Evolutionary conservation across 1,284 basidiomycete species (phyloP), one percentile per base, ranked within the genome.

Genomic region (Cutaneotrichosporon sp.): DNA sequence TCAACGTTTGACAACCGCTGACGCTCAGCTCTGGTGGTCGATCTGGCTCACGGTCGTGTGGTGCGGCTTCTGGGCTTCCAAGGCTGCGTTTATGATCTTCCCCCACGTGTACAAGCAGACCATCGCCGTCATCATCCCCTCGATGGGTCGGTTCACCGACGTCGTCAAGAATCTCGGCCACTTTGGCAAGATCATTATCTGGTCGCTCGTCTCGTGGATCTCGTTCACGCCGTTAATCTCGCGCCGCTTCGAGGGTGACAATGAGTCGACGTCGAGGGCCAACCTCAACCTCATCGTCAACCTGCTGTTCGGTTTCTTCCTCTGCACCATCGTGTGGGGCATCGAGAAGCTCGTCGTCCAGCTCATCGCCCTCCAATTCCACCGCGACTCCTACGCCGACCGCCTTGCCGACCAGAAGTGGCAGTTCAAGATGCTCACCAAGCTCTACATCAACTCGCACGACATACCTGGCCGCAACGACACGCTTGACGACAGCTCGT

Each of bases 281-380:
- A 68, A 75, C 43, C 64, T 79, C 56, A 75, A 72, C 25, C 64
- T 38, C 42, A 53, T 64, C 34, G 42, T 8, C 34, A 60, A 59
- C 31, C 45, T 67, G 25, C 81, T 92, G 10, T 93, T 95, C 71
- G 90, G 87, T 2, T 73, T 91, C 54, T 85, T 88, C 74, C 75
- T 95, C 55, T 91, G 88, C 72, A 80, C 88, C 0, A 83, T 85
- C 36, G 83, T 94, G 25, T 83, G 94, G 9, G 83, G 91, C 10
- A 87, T 84, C 55, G 92, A 95, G 77, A 97, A 97, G 77, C 85
- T 94, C 65, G 77, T 88, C 16, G 90, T 97, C 60, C 94, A 97
- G 75, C 87, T 87, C 81, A 92, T 95, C 68, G 89, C 90, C 1
- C 67, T 78, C 46, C 71, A 75, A 64, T 95, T 95, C 83, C 92